These are phyloP conservation scores for Nemania diffusa DNA, from an alignment of 2,329 filamentous ascomycete species.

Conservation along the genomic window DNA sequence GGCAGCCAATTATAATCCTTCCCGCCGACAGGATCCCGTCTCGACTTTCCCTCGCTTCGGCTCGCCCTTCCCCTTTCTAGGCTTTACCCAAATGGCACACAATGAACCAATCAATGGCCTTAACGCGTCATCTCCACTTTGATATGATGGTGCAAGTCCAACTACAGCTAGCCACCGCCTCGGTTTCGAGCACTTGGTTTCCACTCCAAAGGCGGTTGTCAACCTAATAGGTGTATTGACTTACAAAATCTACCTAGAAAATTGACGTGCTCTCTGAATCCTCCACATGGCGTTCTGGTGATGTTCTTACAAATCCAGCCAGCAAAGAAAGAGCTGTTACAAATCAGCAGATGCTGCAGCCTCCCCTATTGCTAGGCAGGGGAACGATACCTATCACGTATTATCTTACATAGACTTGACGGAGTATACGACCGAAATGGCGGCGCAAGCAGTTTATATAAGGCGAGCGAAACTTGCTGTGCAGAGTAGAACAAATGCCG, in stretches of 20 bases:
- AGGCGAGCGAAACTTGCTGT: neutral
- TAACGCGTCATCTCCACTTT: slow-evolving; percentile 18
- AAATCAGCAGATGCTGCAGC: slow-evolving; percentile 12
- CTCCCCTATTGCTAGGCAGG: neutral
- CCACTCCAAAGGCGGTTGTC: neutral
- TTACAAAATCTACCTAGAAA: neutral
- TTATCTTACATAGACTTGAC: neutral
- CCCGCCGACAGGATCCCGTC: slow-evolving; percentile 20
- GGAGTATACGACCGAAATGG: neutral
- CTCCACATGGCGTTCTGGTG: neutral
- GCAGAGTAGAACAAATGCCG: neutral
- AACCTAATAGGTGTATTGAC: neutral
- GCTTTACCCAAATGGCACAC: slow-evolving; percentile 5
- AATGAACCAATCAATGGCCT: slow-evolving; percentile 20
- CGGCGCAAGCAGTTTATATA: slow-evolving; percentile 4
- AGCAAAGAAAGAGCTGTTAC: slow-evolving; percentile 1
- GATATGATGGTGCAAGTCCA: neutral
- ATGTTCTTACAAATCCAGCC: slow-evolving; percentile 18
- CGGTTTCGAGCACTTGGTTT: neutral
- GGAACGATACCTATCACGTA: neutral
- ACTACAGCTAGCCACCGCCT: neutral
- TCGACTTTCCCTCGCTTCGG: slow-evolving; percentile 18
- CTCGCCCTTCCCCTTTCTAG: slow-evolving; percentile 8
- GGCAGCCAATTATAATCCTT: slow-evolving; percentile 20
- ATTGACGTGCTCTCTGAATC: neutral